Base-by-base conservation (phyloP, 495 filamentous ascomycete species). In the Daldinia caldariorum region DNA sequence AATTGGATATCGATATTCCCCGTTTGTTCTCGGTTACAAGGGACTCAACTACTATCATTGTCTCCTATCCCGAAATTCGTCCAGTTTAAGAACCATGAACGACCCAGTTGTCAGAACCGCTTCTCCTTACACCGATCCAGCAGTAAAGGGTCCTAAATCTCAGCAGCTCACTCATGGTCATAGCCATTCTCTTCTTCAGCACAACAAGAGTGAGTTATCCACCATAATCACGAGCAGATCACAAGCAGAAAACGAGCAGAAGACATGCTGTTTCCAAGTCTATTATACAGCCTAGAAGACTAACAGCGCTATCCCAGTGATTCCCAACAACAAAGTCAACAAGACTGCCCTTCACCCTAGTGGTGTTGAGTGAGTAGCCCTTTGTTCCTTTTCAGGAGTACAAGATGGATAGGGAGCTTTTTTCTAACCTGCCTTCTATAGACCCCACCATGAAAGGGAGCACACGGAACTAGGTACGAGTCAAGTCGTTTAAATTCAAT, bases 341-440 rank as follows among this genome's bases (percentile, higher is more conserved):
- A 92, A 92, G 82, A 97, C 92, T 75, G 87, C 87, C 68, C 87
- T 96, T 76, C 84, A 97, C 86, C 94, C 94, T 65, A 84, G 90
- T 79, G 94, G 94, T 89, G 92, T 98, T 58, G 86, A 91, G 94
- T 97, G 85, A 84, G 92, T 87, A 64, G 34, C 45, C 57, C 74
- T 65, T 66, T 47, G 34, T 43, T 55, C 74, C 65, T 66, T 47
- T 47, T 62, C 55, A 29, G 69, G 69, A 63, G 53, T 43, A 51
- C 22, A 66, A 65, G 55, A 73, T 63, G 20, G 20, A 62, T 47
- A 47, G n/a, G 53, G 55, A 59, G 20, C 22, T 55, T 47, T 56
- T 75, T 61, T 63, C 81, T 83, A 79, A 85, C 54, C 43, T 61
- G 49, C 22, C 56, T 55, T 69, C 49, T 51, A 26, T 77, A 96